Conservation (phyloP, 495 filamentous ascomycete species). For the Jackrogersella minutella region DNA sequence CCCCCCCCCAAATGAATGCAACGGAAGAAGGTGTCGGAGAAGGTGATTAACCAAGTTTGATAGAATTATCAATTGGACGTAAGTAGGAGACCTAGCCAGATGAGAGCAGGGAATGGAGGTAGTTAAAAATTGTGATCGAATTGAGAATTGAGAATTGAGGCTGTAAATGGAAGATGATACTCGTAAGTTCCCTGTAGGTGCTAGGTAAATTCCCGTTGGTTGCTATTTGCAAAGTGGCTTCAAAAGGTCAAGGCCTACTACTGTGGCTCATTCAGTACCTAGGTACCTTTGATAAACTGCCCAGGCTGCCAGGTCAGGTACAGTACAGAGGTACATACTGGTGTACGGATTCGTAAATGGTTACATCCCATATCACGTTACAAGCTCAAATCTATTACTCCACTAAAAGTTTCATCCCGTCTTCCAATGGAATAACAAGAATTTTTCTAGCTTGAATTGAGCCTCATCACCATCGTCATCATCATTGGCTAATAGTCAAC, state of each 20-base stretch:
- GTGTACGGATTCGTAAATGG: too few species aligned
- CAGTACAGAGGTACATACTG: too few species aligned
- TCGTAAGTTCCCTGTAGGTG: constrained; percentile 3
- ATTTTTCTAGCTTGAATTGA: constrained; percentile 10
- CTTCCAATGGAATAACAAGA: constrained; percentile 25
- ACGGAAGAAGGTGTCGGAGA: neutral
- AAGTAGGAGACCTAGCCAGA: neutral
- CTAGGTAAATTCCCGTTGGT: neutral
- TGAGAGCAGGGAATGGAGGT: neutral
- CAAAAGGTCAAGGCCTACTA: constrained; percentile 5
- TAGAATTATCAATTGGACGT: neutral
- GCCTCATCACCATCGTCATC: constrained; percentile 29
- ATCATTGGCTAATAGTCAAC: too few species aligned
- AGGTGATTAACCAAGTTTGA: neutral
- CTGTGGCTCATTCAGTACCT: neutral
- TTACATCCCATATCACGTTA: neutral
- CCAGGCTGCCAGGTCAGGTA: too few species aligned
- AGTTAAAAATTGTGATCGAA: neutral
- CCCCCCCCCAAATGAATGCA: neutral
- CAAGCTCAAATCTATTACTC: neutral
- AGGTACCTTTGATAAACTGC: constrained; percentile 7
- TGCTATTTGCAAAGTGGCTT: constrained; percentile 33
- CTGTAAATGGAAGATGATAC: constrained; percentile 15
- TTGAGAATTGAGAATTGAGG: constrained; percentile 13
- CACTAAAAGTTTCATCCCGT: neutral